Evolutionary conservation across 116 monocot species (phyloP), one percentile per base, ranked within the genome.

Genomic region (Cymodocea nodosa): DNA sequence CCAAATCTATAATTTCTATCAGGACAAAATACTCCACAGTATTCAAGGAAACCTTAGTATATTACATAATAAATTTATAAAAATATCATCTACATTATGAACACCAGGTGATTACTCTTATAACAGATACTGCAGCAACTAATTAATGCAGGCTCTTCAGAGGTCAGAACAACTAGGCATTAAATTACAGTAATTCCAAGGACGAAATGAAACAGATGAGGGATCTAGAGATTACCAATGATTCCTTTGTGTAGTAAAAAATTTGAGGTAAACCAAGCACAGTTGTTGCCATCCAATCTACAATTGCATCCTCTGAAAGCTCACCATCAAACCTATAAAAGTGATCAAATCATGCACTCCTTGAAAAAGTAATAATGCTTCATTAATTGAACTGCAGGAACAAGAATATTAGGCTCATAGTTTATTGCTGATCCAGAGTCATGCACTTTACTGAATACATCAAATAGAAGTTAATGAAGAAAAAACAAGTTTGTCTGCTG

Each of bases 261-360:
- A 99, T 92, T 48, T 82, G 92, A 76, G 98, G 98, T 61, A 89
- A 81, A 64, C 76, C 80, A 72, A 99, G 86, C 64, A 99, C 65
- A 75, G 60, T 60, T 64, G 92, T 86, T 63, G 86, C 83, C 64
- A 86, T 73, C 98, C 98, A 99, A 72, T 99, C 98, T 81, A 89
- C 74, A 71, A 99, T 70, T 64, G 86, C 76, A 84, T 99, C 86
- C 11, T 81, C 82, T 15, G 89, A 77, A 19, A 86, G 82, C 62
- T 86, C 89, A 64, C 92, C 98, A 64, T 76, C 59, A 59, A 89
- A 98, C 70, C 92, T 92, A 72, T 23, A n/a, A 35, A 65, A 73
- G 14, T 53, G 59, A 19, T 61, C 36, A 16, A 59, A 30, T 4
- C 25, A 30, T 64, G 0, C 15, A 40, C 59, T 7, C 59, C 25